A percentile compares a stretch with the other conserved stretches of the same genome.
Conservation (phyloP, 306 rosid genomes). For the Trifolium repens region DNA sequence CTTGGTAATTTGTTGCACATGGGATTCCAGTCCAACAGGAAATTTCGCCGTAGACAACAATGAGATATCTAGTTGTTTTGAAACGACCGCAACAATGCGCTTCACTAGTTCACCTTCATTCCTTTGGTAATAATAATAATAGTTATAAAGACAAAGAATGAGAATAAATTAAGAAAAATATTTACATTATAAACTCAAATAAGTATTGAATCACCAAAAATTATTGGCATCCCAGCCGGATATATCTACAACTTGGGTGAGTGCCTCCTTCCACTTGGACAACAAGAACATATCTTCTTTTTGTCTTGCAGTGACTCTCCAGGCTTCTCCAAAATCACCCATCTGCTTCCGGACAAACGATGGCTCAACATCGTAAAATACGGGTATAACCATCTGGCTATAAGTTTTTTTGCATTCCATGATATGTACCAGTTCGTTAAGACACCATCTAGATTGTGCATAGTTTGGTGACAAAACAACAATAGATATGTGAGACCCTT, state of each 20-base stretch:
- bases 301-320: not conserved
- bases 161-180: not conserved
- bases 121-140: not conserved
- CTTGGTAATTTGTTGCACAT: not conserved
- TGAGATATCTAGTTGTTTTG: too few species aligned
- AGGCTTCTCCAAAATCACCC: not conserved
- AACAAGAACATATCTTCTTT: too few species aligned
- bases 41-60: not conserved
- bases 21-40: conserved; percentile 27
- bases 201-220: not conserved
- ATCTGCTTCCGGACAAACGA: not conserved
- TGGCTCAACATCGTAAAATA: not conserved
- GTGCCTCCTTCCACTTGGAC: not conserved
- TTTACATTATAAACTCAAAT: not conserved
- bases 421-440: not conserved
- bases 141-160: not conserved
- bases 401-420: not conserved
- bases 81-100: not conserved
- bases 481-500: not conserved
- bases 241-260: not conserved
- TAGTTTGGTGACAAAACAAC: not conserved
- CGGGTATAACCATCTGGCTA: not conserved
- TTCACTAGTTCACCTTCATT: not conserved
- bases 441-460: conserved; percentile 37
- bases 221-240: not conserved